phyloP scores from a whole-genome alignment of 805 yeast species.

The Candida tibetensis region DNA sequence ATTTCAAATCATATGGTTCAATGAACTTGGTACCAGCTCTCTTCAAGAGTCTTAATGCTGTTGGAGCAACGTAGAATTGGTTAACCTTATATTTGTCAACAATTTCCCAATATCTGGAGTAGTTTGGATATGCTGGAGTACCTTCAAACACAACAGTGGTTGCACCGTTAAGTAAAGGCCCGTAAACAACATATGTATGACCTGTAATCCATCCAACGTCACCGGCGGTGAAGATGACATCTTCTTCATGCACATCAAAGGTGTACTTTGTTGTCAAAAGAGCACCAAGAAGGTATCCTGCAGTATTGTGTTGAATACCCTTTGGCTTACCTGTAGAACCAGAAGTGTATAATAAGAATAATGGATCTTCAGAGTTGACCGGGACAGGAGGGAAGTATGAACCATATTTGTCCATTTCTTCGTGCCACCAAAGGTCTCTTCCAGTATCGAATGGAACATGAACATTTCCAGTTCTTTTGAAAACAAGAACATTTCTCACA shows the following conservation, averaged over 20 bases:
- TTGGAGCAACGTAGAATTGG: constrained; percentile 97
- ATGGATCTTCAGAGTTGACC: constrained; percentile 89
- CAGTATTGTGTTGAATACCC: constrained; percentile 95
- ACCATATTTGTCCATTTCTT: constrained; percentile 75
- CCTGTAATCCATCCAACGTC: constrained; percentile 99
- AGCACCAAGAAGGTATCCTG: constrained; percentile 92
- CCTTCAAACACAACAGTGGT: constrained; percentile 94
- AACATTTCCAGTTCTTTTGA: constrained; percentile 78
- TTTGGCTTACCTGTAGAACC: constrained; percentile 99
- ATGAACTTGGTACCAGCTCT: constrained; percentile 87
- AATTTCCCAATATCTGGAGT: constrained; percentile 95
- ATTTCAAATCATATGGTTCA: constrained; percentile 72
- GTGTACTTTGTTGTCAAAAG: constrained; percentile 87
- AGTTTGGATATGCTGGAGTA: constrained; percentile 95
- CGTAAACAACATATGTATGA: constrained; percentile 92
- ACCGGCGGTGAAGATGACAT: constrained; percentile 92
- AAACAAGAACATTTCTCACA: constrained; percentile 83
- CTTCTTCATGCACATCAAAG: constrained; percentile 88
- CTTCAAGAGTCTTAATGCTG: constrained; percentile 87
- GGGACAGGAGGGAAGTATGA: constrained; percentile 85
- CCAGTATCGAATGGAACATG: constrained; percentile 70
- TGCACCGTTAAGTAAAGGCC: constrained; percentile 84
- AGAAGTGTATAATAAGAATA: constrained; percentile 92
- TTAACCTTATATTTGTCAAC: constrained; percentile 88
- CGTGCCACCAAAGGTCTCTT: constrained; percentile 96